A percentile compares a stretch with the other conserved stretches of the same genome.
These are phyloP conservation scores for Salvia miltiorrhiza DNA, from an alignment of 257 asterid genomes.

Conservation along the genomic window DNA sequence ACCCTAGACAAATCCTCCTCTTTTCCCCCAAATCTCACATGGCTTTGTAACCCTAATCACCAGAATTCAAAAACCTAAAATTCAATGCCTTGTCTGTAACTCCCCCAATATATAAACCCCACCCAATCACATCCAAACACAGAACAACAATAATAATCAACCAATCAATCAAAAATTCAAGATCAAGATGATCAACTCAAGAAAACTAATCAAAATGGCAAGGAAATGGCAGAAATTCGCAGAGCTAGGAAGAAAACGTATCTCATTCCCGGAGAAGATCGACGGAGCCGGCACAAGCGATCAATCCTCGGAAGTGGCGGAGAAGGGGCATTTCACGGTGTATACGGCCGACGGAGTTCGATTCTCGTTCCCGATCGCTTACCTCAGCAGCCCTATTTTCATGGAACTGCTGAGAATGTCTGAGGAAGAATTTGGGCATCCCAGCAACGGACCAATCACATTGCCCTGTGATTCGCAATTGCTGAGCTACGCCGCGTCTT, in stretches of 20 bases:
- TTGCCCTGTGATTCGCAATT: conserved; percentile 31
- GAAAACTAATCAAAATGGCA: conserved; percentile 28
- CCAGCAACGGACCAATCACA: conserved; percentile 21
- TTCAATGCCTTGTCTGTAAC: conserved; percentile 14
- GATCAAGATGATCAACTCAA: conserved; percentile 25
- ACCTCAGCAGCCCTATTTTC: conserved; percentile 18
- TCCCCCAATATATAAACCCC: conserved; percentile 1
- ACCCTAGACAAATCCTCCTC: neutral
- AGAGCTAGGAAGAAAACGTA: conserved; percentile 23
- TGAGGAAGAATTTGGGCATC: conserved; percentile 32
- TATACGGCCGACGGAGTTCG: conserved; percentile 31
- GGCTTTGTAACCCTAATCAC: conserved; percentile 10
- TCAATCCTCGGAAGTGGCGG: neutral
- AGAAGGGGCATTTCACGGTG: conserved; percentile 38
- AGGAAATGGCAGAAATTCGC: conserved; percentile 33
- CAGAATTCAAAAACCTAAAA: neutral
- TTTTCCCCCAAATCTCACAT: conserved; percentile 6
- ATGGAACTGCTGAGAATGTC: conserved; percentile 27
- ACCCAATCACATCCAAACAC: conserved; percentile 1
- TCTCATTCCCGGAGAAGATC: neutral
- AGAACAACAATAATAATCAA: neutral
- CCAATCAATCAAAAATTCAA: neutral
- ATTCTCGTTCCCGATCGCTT: conserved; percentile 26
- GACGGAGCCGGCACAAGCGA: neutral
- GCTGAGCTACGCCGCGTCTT: conserved; percentile 15